Percentiles rank a stretch among this genome's conserved stretches.
phyloP scores from a whole-genome alignment of 495 filamentous ascomycete species.

The Chlorociboria aeruginascens region DNA sequence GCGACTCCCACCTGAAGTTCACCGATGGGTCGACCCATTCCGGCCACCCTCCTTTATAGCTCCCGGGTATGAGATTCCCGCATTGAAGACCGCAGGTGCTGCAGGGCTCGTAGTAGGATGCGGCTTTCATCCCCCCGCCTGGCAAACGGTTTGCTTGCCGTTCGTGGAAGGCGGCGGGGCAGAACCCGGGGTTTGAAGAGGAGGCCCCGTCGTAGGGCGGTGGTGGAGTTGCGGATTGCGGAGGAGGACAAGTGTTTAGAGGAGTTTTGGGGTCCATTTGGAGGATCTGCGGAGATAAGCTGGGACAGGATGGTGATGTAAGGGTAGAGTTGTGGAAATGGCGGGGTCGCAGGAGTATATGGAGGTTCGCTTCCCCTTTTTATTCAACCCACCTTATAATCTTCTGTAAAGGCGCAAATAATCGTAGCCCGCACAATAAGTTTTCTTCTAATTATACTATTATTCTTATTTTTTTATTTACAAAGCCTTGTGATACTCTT shows the following conservation, averaged over 20 bases:
- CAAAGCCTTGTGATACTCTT: too few species aligned
- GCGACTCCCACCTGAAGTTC: constrained; percentile 17
- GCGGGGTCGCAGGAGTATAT: too few species aligned
- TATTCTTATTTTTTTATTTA: too few species aligned
- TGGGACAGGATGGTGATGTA: too few species aligned
- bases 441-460: too few species aligned
- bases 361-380: too few species aligned
- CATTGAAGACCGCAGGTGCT: constrained; percentile 5
- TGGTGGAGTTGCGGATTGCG: constrained; percentile 11
- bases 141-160: constrained; percentile 11
- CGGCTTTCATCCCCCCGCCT: constrained; percentile 9
- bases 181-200: constrained; percentile 15
- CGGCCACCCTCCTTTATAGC: constrained; percentile 11
- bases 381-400: too few species aligned
- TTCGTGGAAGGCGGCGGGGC: constrained; percentile 11
- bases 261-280: background rate
- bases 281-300: background rate
- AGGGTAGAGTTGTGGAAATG: too few species aligned
- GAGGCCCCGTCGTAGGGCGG: constrained; percentile 6
- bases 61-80: constrained; percentile 5
- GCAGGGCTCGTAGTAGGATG: constrained; percentile 10
- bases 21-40: constrained; percentile 16
- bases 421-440: too few species aligned
- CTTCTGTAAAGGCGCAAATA: too few species aligned
- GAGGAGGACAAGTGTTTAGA: background rate